Evolutionary conservation across 441 rosid species (phyloP).

Genomic region (Raphanus hybrid): DNA sequence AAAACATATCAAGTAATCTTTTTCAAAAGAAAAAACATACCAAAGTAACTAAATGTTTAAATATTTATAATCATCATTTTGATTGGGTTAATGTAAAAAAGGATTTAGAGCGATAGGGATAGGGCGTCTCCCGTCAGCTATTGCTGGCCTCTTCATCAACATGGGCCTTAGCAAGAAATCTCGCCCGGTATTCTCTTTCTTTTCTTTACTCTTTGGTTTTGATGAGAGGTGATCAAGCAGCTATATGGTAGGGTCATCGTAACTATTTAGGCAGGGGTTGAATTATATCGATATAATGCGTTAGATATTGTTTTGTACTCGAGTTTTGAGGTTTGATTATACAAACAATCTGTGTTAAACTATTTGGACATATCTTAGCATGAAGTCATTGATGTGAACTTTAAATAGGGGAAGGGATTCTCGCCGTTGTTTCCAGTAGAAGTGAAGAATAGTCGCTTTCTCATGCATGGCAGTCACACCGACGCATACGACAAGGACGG

Average conservation of each 20-base stretch:
- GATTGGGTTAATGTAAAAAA: conserved; percentile 26
- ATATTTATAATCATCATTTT: not conserved
- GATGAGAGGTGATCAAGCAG: not conserved
- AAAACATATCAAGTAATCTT: not conserved
- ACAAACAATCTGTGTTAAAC: not conserved
- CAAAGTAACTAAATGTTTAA: too few relatives aligned
- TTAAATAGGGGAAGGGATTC: conserved; percentile 60
- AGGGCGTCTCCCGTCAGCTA: conserved; percentile 48
- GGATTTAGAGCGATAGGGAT: conserved; percentile 81
- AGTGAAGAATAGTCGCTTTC: conserved; percentile 56
- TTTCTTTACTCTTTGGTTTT: not conserved
- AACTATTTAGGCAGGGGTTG: too few relatives aligned
- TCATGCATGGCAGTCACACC: conserved; percentile 78
- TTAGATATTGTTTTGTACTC: not conserved
- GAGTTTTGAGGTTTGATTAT: not conserved
- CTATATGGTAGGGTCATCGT: not conserved
- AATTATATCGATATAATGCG: too few relatives aligned
- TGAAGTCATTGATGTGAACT: not conserved
- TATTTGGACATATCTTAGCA: not conserved
- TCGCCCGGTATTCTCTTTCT: conserved; percentile 58
- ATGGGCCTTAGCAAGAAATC: conserved; percentile 69
- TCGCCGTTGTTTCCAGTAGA: conserved; percentile 69
- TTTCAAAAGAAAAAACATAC: too few relatives aligned
- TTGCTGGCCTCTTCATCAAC: conserved; percentile 55
- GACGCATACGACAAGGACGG: conserved; percentile 75